Base-by-base conservation (phyloP, 495 filamentous ascomycete species). In the Jackrogersella minutella region DNA sequence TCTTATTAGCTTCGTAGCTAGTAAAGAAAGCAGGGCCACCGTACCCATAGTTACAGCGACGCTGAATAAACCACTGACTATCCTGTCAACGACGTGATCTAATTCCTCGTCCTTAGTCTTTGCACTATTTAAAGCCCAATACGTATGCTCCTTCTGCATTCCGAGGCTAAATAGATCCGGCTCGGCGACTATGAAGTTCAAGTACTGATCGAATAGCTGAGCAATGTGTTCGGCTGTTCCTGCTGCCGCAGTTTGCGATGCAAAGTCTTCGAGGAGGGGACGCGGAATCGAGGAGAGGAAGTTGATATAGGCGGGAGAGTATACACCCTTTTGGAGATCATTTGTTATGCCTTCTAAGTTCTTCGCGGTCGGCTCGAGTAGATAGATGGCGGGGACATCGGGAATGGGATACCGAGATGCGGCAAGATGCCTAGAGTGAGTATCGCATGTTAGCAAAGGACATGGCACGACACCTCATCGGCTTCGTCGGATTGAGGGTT, bases 131-230 rank as follows among this genome's bases (percentile, higher is more conserved):
- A 99, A 82, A 28, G 92, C 92, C 87, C 92, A 93, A 76, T 98
- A 99, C 26, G 91, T 84, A 52, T 85, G 83, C 28, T 84, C 90
- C 73, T 96, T 93, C 60, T 93, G 90, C 79, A 98, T 87, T 2
- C 92, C 92, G 43, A 99, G 80, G 71, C 92, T 97, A 76, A 99
- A 99, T 0, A 98, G 82, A 76, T 98, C 95, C 1, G 95, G 94
- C 77, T 99, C 96, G 13, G 88, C 90, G 44, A 97, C 94, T 57
- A 98, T 91, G 74, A 98, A 99, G 73, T 99, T 99, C 36, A 99
- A 84, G 62, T 98, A 97, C 73, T 99, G 96, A 74, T 99, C 96
- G 70, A 89, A 99, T 31, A 99, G 88, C 70, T 97, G 93, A 13
- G 93, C 87, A 52, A 99, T 91, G 64, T 89, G 87, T 67, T 97